These are phyloP conservation scores for Cudoniella acicularis DNA, from an alignment of 495 filamentous ascomycete species.

Conservation along the genomic window DNA sequence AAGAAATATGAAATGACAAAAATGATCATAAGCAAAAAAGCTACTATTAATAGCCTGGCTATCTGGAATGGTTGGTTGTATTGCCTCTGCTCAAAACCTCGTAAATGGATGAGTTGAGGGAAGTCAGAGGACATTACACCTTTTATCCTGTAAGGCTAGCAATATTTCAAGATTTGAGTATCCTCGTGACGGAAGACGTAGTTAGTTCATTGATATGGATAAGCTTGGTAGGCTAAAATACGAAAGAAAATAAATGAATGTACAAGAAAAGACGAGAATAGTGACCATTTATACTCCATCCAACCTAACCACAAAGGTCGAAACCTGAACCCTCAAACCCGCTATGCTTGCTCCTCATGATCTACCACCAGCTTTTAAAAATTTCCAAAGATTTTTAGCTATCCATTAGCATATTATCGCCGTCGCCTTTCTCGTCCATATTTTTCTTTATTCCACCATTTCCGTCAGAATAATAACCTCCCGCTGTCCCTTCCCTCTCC, in stretches of 20 bases:
- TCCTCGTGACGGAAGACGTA: too few relatives aligned
- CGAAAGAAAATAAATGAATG: background rate
- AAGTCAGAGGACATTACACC: too few relatives aligned
- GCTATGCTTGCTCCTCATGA: background rate
- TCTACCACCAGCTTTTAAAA: background rate
- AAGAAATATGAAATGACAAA: too few relatives aligned
- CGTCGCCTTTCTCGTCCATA: conserved; percentile 13
- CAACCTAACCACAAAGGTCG: background rate
- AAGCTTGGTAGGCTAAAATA: background rate
- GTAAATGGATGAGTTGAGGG: too few relatives aligned
- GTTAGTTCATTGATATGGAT: background rate
- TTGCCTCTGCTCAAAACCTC: too few relatives aligned
- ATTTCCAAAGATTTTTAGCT: background rate
- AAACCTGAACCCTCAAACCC: background rate
- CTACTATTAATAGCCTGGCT: too few relatives aligned
- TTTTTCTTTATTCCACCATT: conserved; percentile 21
- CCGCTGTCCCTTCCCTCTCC: conserved; percentile 23
- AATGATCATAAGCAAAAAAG: too few relatives aligned
- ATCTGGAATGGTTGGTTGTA: too few relatives aligned
- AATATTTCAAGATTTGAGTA: too few relatives aligned
- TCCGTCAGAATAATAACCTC: conserved; percentile 26
- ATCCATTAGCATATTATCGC: conserved; percentile 19
- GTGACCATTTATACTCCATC: background rate
- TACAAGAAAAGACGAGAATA: background rate
- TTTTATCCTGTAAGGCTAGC: too few relatives aligned